Evolutionary conservation across 1,139 yeast species (phyloP), one percentile per base, ranked within the genome.

Genomic region (Blastobotrys raffinosifermentans): DNA sequence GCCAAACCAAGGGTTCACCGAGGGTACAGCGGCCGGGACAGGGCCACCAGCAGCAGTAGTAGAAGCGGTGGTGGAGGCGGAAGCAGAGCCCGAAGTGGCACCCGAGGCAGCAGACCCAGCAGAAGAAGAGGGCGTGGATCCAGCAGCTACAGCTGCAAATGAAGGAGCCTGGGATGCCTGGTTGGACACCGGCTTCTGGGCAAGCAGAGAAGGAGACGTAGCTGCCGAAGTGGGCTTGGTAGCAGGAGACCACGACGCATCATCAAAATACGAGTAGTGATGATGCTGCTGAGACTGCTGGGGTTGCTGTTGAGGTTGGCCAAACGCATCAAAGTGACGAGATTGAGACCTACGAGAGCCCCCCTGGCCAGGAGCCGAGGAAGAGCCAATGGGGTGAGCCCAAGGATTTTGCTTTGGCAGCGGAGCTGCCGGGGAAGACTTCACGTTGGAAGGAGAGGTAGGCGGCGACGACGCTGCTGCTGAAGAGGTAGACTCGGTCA

Each of bases 241-340:
- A 9, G 14, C 18, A 17, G 35, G 17, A 25, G 19, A 11, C 26
- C 16, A 34, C 26, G 4, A 26, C 19, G 13, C 15, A 13, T 38
- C 41, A 15, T 38, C 41, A 32, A 34, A 38, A 27, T 34, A 38
- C 9, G 34, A 25, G 16, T 38, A 38, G 9, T 23, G 29, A 9
- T 18, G 19, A 7, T 19, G 32, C 18, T 21, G 29, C 18, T 26
- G 20, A 4, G 11, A 22, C 10, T 14, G 26, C n/a, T 23, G 25
- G 10, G 35, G 31, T n/a, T n/a, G n/a, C n/a, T n/a, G n/a, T 16
- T 34, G 19, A 29, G 30, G 31, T 26, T 35, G 26, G 25, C 39
- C 44, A 32, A 51, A 48, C 16, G 49, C 40, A 31, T 50, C 55
- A 36, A 49, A 49, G 33, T 51, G 54, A 14, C 55, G 44, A 19